Evolutionary conservation across 2,329 filamentous ascomycete species (phyloP).

Genomic region (Colletotrichum gigasporum): DNA sequence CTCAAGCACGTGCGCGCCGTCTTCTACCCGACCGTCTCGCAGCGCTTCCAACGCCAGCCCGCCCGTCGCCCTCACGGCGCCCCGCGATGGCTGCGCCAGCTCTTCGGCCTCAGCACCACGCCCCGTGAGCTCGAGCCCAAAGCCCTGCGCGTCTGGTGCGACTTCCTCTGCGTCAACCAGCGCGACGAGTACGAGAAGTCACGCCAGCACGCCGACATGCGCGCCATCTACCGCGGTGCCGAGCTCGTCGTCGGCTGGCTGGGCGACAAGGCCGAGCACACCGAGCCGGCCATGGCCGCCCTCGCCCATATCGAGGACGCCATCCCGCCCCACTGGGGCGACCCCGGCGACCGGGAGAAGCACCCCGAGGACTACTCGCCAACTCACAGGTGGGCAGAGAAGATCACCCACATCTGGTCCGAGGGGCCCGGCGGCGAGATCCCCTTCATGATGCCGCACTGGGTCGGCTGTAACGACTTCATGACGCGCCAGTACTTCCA

Average conservation of each 20-base stretch:
- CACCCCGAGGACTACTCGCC: constrained; percentile 47
- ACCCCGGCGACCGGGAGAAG: constrained; percentile 42
- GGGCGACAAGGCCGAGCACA: constrained; percentile 40
- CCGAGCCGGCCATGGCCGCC: constrained; percentile 37
- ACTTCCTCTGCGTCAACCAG: constrained; percentile 41
- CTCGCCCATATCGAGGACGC: constrained; percentile 40
- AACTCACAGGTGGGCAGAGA: constrained; percentile 40
- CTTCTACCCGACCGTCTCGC: constrained; percentile 40
- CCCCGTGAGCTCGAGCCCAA: constrained; percentile 9
- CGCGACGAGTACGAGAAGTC: constrained; percentile 39
- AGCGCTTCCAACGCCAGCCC: constrained; percentile 32
- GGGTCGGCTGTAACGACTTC: constrained; percentile 39
- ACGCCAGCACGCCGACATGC: constrained; percentile 40
- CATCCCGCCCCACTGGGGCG: constrained; percentile 43
- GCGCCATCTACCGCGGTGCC: constrained; percentile 40
- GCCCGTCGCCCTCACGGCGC: constrained; percentile 30
- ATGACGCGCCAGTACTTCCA: constrained; percentile 44
- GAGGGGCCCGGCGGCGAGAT: constrained; percentile 34
- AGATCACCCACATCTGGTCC: constrained; percentile 39
- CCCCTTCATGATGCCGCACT: constrained; percentile 35
- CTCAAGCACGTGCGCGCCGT: constrained; percentile 44
- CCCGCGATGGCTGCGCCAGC: constrained; percentile 33
- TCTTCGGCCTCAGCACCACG: constrained; percentile 31
- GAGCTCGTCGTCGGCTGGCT: constrained; percentile 45
- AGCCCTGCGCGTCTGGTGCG: constrained; percentile 42